A percentile compares a stretch with the other conserved stretches of the same genome.
Evolutionary conservation across 1,284 basidiomycete species (phyloP).

Genomic region (Microbotryomycetes sp.): DNA sequence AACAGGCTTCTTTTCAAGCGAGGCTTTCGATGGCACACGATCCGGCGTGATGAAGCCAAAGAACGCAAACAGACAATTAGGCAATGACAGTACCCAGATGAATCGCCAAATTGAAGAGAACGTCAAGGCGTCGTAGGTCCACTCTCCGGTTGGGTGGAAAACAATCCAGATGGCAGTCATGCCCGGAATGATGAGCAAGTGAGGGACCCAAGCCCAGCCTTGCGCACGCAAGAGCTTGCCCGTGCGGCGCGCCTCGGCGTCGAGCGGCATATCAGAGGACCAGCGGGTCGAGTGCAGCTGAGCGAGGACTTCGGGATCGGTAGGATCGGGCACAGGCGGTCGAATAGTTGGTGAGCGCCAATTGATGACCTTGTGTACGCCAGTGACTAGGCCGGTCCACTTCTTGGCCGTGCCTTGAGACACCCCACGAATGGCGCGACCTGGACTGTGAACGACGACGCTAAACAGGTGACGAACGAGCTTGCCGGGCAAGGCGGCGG

Average conservation of each 20-base stretch:
- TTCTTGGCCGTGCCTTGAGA: conserved; percentile 12
- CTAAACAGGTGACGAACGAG: conserved; percentile 28
- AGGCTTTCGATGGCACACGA: conserved; percentile 34
- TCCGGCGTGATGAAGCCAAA: conserved; percentile 43
- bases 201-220: conserved; percentile 39
- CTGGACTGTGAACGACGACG: conserved; percentile 33
- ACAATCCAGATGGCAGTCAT: conserved; percentile 41
- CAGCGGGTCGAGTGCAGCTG: conserved; percentile 43
- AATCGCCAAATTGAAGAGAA: conserved; percentile 43
- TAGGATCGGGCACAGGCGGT: conserved; percentile 35
- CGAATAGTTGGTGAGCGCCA: conserved; percentile 38
- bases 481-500: conserved; percentile 36
- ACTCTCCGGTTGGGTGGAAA: conserved; percentile 40
- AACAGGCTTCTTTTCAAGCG: conserved; percentile 41
- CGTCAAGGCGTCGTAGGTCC: conserved; percentile 40
- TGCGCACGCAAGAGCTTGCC: conserved; percentile 38
- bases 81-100: conserved; percentile 41
- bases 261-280: conserved; percentile 40
- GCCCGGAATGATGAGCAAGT: conserved; percentile 40
- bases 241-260: conserved; percentile 42
- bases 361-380: conserved; percentile 34
- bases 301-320: conserved; percentile 38
- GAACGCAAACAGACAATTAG: conserved; percentile 43
- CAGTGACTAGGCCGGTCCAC: conserved; percentile 13
- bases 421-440: conserved; percentile 21